A percentile compares a stretch with the other conserved stretches of the same genome.
Evolutionary conservation across 441 rosid species (phyloP).

Genomic region (Theobroma grandiflorum): DNA sequence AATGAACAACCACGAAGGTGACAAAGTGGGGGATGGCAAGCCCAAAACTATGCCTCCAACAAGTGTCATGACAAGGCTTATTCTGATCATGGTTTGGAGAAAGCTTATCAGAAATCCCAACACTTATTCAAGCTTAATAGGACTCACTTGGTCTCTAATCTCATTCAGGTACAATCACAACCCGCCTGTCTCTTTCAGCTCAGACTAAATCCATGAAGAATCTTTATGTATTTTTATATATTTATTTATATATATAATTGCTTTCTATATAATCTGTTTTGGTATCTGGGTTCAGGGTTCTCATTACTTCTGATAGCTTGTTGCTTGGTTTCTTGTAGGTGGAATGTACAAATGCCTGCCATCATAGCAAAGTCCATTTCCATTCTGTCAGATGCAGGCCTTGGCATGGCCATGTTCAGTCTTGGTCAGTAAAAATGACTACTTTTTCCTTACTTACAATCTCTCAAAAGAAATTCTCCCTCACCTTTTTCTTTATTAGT

Average conservation of each 20-base stretch:
- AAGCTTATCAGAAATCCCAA: conserved; percentile 97
- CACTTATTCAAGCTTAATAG: conserved; percentile 92
- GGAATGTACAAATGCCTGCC: conserved; percentile 92
- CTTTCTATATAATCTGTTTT: conserved; percentile 23
- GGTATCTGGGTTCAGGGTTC: conserved; percentile 34
- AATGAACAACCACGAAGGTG: conserved; percentile 54
- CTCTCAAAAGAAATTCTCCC: conserved; percentile 13
- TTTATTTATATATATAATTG: background rate
- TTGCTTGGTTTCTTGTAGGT: conserved; percentile 52
- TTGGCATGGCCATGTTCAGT: conserved; percentile 99
- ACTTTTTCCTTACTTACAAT: conserved; percentile 13
- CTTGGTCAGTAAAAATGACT: conserved; percentile 76
- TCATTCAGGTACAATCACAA: conserved; percentile 65
- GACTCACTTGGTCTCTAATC: conserved; percentile 89
- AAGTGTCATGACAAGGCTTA: conserved; percentile 98
- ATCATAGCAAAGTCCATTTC: conserved; percentile 94
- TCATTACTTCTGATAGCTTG: conserved; percentile 24
- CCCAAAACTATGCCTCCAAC: conserved; percentile 94
- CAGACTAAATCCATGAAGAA: conserved; percentile 20
- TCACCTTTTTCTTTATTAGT: conserved; percentile 16
- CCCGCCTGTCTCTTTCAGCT: conserved; percentile 24
- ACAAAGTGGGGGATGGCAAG: conserved; percentile 53
- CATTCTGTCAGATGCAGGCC: conserved; percentile 99
- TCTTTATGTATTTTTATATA: background rate
- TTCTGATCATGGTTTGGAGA: conserved; percentile 98